Base-by-base conservation (phyloP, 768 basidiomycete genomes). In the Leucosporidium creatinivorum region DNA sequence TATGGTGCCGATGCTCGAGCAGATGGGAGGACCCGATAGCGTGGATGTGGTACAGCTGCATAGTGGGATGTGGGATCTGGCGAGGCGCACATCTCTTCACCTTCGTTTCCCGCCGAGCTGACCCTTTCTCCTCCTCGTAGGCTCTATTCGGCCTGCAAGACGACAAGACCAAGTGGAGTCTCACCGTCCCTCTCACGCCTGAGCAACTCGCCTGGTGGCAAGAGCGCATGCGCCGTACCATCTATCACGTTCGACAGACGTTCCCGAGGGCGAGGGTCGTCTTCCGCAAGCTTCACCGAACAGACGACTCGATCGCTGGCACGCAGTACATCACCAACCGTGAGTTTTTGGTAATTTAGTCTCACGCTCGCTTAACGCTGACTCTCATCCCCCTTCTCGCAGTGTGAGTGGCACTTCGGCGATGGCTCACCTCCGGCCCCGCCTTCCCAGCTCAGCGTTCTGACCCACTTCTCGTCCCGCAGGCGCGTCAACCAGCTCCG, bases 131-230 rank as follows among this genome's bases (percentile, higher is more conserved):
- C 10, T 26, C 19, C 6, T 6, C 19, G 21, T 49, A 72, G 70
- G 70, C 70, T 1, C 58, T 72, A 18, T 72, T 72, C 33, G 70
- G 70, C 21, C 55, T 64, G 54, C 70, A 72, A 49, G 70, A 72
- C 67, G 70, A 72, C 67, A 72, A 72, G 56, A 68, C 68, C 1
- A 49, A 55, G 3, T 69, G 59, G 62, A 58, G 61, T 7, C 62
- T 72, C 49, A 72, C 65, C 7, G 52, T 63, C 17, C 65, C 70
- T 4, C 62, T 72, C 30, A 66, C 64, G 30, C 65, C 70, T 4
- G 70, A 72, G 44, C 70, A 69, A 31, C 62, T 72, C 18, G 70
- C 70, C 3, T 72, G 70, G 70, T 72, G 70, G 70, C 70, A 72
- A 49, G 70, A 69, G 28, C 58, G 70, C 23, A 69, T 72, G 62